Evolutionary conservation across 768 basidiomycete genomes (phyloP).

Genomic region (Hericium rajendrae): DNA sequence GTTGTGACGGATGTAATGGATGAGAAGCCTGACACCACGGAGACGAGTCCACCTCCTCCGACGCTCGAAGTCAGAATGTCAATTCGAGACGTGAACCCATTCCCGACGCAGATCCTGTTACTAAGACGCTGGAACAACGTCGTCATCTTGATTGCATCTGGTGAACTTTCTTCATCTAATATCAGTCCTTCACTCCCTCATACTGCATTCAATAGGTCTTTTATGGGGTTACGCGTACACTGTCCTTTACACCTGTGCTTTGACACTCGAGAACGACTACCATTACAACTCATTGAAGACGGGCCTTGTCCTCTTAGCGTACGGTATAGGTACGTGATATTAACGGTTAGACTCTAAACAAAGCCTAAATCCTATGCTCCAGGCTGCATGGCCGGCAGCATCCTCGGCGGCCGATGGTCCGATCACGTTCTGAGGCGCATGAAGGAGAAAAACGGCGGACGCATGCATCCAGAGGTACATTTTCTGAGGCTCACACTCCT

Average conservation of each 20-base stretch:
- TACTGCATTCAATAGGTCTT: constrained; percentile 34
- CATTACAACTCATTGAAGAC: constrained; percentile 58
- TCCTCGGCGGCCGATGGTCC: constrained; percentile 50
- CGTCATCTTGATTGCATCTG: constrained; percentile 53
- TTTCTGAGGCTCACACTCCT: neutral
- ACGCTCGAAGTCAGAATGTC: constrained; percentile 39
- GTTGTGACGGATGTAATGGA: neutral
- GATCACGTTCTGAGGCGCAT: constrained; percentile 37
- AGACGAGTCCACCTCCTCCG: constrained; percentile 5
- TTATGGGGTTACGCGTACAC: constrained; percentile 65
- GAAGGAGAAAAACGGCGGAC: constrained; percentile 35
- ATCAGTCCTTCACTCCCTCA: neutral
- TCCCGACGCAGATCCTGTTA: constrained; percentile 50
- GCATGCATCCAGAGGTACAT: constrained; percentile 55
- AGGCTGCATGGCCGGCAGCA: constrained; percentile 43
- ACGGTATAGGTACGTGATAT: constrained; percentile 49
- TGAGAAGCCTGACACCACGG: constrained; percentile 11
- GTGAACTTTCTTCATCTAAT: constrained; percentile 24
- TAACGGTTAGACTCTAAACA: neutral
- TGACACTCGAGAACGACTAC: constrained; percentile 58
- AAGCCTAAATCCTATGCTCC: neutral
- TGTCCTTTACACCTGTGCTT: constrained; percentile 64
- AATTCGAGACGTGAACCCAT: constrained; percentile 65
- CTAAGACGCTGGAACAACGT: constrained; percentile 59
- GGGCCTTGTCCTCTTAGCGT: constrained; percentile 69